These are phyloP conservation scores for Ettlia oleoabundans DNA, from an alignment of 139 green algal genomes.

Conservation along the genomic window DNA sequence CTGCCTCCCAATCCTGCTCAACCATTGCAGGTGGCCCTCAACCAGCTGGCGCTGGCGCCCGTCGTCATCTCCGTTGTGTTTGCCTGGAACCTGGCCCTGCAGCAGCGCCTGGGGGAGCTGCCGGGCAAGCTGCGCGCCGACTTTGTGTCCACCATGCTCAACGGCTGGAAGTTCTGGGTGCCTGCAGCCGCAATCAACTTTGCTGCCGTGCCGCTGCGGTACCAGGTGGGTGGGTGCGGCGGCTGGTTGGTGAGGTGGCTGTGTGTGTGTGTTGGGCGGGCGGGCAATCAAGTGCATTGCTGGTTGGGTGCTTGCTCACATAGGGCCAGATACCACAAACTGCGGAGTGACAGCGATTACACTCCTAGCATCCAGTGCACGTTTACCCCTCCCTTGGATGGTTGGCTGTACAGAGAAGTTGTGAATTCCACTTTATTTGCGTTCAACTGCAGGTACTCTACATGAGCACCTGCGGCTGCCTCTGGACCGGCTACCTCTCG, in stretches of 20 bases:
- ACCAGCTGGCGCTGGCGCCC: constrained; percentile 82
- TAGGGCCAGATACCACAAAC: no score
- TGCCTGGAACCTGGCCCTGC: constrained; percentile 73
- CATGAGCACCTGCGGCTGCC: constrained; percentile 83
- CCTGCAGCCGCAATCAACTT: constrained; percentile 87
- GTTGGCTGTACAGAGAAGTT: no score
- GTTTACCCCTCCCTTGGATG: no score
- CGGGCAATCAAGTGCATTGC: no score
- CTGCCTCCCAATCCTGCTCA: background rate
- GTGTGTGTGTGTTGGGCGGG: no score
- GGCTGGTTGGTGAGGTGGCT: no score
- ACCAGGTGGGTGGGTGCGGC: constrained; percentile 51
- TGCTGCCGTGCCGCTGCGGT: constrained; percentile 69
- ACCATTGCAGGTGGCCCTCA: constrained; percentile 67
- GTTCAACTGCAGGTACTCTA: constrained; percentile 70
- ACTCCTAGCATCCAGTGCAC: no score
- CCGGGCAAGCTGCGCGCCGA: constrained; percentile 70
- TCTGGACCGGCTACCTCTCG: constrained; percentile 88
- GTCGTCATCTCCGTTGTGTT: constrained; percentile 73
- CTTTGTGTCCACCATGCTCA: constrained; percentile 76
- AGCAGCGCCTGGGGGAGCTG: constrained; percentile 52
- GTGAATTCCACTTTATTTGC: background rate
- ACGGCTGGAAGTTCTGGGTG: constrained; percentile 92
- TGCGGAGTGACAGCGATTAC: no score
- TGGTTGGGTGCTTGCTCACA: no score